Evolutionary conservation across 2,329 filamentous ascomycete genomes (phyloP), one percentile per base, ranked within the genome.

Genomic region (Didymella sp.): DNA sequence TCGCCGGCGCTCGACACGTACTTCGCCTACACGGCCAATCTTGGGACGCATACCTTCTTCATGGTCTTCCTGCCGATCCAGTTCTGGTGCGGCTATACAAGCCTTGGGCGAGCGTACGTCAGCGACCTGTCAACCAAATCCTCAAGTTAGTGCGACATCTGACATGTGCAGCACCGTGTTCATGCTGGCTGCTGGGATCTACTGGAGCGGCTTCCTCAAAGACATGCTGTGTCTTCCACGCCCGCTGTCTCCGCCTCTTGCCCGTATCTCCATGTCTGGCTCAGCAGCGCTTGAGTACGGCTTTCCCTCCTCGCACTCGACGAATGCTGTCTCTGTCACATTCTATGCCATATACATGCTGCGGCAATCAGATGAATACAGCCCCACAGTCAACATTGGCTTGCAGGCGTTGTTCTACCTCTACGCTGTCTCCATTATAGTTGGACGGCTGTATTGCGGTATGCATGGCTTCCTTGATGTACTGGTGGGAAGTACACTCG

Each of bases 391-490:
- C 1, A 88, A 85, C 64, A 60, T 87, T 3, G 76, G 82, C 4
- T 79, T 96, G 24, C 89, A 95, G 72, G 75, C 78, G 5, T 76
- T 91, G 6, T 87, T 89, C 37, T 96, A 95, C 75, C 88, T 91
- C 66, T 99, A 98, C 73, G 91, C 91, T 30, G 79, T 86, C 12
- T 97, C 94, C 24, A 98, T 99, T 71, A 85, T 97, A 37, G 80
- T 98, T 60, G 95, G 95, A 6, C 87, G 95, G 19, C 81, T 99
- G 31, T 98, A 99, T 79, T 99, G 95, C 73, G 95, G 95, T 59
- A 99, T 99, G 95, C 95, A 99, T 77, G 95, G 95, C 11, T 96
- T 98, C 77, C 82, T 95, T 40, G 95, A 99, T 76, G 92, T 98
- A 22, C 78, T 95, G 13, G 77, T 95, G 54, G 95, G 95, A 6